Evolutionary conservation across 441 rosid species (phyloP).

Genomic region (Theobroma grandiflorum): DNA sequence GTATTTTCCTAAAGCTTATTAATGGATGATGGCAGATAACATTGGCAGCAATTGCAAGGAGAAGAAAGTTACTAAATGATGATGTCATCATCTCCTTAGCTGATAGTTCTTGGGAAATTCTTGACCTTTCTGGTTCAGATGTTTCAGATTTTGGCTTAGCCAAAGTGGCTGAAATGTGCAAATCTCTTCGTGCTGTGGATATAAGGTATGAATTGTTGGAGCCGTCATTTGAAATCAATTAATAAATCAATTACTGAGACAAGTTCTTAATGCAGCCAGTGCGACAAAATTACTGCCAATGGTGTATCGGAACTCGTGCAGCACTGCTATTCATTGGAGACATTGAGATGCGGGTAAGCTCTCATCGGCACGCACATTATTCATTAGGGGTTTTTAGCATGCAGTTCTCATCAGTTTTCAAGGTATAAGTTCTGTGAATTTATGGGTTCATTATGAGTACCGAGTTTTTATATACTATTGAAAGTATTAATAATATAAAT

Average conservation of each 20-base stretch:
- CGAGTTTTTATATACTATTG: neutral
- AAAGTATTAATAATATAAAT: neutral
- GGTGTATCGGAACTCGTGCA: constrained; percentile 75
- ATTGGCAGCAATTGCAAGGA: constrained; percentile 83
- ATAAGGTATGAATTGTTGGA: constrained; percentile 60
- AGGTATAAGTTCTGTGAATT: neutral
- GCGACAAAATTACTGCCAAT: constrained; percentile 61
- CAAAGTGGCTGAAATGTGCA: constrained; percentile 65
- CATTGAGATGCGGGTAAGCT: constrained; percentile 85
- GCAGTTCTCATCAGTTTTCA: neutral
- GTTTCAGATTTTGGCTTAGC: constrained; percentile 72
- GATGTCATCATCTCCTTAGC: constrained; percentile 67
- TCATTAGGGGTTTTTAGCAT: constrained; percentile 9
- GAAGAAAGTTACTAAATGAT: constrained; percentile 74
- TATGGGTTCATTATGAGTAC: neutral
- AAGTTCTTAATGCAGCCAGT: constrained; percentile 60
- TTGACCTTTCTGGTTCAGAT: constrained; percentile 84
- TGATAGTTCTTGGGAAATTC: constrained; percentile 82
- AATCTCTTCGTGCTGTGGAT: constrained; percentile 78
- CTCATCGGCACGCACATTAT: neutral
- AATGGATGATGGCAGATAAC: constrained; percentile 55
- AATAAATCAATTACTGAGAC: constrained; percentile 8
- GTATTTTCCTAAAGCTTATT: constrained; percentile 22
- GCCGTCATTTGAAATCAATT: neutral
- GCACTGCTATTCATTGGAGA: constrained; percentile 71